Evolutionary conservation across 176 grass and related monocot species (phyloP), one percentile per base, ranked within the genome.

Genomic region (Aechmea fasciata): DNA sequence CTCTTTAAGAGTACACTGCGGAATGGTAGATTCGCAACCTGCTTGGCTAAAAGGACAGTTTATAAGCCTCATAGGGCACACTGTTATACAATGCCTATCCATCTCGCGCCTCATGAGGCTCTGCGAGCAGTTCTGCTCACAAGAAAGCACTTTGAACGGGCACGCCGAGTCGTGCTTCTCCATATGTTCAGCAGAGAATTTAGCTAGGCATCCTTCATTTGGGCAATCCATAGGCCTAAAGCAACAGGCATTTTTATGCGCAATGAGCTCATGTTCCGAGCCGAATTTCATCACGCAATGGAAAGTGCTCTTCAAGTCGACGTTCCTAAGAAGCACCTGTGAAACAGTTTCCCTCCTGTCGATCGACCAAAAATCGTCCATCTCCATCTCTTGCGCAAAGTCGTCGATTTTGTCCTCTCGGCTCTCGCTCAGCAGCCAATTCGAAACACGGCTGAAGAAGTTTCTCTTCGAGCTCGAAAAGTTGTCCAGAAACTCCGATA

Each of bases 41-140:
- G 85, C 84, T 73, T 79, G 76, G 66, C 81, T 77, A 62, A 90
- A 97, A 47, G 93, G 89, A 63, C 93, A 97, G 63, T 92, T 87
- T 24, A 90, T 78, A 74, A 92, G 65, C 48, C 82, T 91, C 89
- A 92, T 92, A 15, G 64, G 26, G 66, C 89, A 97, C 64, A 87
- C 62, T 54, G 84, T 87, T 66, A 73, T 20, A 48, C 86, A 92
- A 75, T 97, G 93, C 64, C 10, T 77, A 15, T 90, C 86, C 93
- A 97, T 97, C 51, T 97, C 69, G 2, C 52, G 18, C 48, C 86
- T 75, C 84, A 77, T 76, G 77, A 97, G 73, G 68, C 73, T 73
- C 65, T 90, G 64, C 2, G 83, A 20, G 18, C 93, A 97, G 52
- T 78, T 70, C 80, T 90, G 89, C 23, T 87, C 76, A 18, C 89